Evolutionary conservation across 495 filamentous ascomycete species (phyloP).

Genomic region (Penicillium riverlandense): DNA sequence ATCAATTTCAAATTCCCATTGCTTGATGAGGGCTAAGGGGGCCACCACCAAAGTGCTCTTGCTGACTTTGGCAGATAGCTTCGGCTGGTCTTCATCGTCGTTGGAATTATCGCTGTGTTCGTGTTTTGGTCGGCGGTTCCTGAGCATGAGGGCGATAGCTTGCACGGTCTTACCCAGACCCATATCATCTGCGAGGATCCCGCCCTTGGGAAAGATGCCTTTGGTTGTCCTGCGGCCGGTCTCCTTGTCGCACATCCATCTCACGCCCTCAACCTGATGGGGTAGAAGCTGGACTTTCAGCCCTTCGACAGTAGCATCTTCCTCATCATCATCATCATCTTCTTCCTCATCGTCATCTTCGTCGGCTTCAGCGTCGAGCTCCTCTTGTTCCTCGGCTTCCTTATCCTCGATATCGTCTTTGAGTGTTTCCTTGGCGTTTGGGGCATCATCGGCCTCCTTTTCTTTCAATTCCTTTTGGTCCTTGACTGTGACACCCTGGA

Average conservation of each 20-base stretch:
- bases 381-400: conserved; percentile 7
- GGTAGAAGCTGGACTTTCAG: conserved; percentile 80
- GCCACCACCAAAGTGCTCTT: conserved; percentile 86
- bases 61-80: conserved; percentile 54
- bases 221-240: conserved; percentile 65
- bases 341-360: conserved; percentile 37
- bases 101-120: conserved; percentile 30
- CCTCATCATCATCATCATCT: conserved; percentile 61
- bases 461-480: conserved; percentile 3
- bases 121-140: conserved; percentile 62
- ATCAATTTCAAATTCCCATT: conserved; percentile 92
- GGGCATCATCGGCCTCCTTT: conserved; percentile 10
- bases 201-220: conserved; percentile 75
- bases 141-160: conserved; percentile 76
- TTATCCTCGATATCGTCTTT: conserved; percentile 1
- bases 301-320: conserved; percentile 70
- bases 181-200: conserved; percentile 90
- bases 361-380: conserved; percentile 12
- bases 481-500: conserved; percentile 50
- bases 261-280: conserved; percentile 86
- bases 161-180: conserved; percentile 93
- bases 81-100: conserved; percentile 30
- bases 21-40: conserved; percentile 90
- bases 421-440: conserved; percentile 35
- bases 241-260: conserved; percentile 90